These are phyloP conservation scores for Dendryphion nanum DNA, from an alignment of 2,329 filamentous ascomycete genomes.

Conservation along the genomic window DNA sequence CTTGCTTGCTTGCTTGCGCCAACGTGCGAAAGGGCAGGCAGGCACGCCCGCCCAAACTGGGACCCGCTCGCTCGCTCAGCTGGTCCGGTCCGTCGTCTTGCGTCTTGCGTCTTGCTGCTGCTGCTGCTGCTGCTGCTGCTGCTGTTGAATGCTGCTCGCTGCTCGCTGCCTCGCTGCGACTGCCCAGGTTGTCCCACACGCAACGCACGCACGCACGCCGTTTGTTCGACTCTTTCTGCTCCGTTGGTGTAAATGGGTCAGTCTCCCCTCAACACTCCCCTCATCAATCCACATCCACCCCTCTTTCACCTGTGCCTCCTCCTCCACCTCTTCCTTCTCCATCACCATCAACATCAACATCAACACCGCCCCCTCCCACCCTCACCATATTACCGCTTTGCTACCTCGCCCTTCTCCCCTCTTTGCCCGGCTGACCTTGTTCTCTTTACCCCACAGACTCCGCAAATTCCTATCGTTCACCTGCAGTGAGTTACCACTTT, in stretches of 20 bases:
- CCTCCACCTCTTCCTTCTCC: background rate
- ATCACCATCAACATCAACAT: background rate
- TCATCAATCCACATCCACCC: background rate
- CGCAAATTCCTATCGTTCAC: conserved; percentile 27
- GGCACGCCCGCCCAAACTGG: conserved; percentile 12
- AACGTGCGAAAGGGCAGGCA: conserved; percentile 8
- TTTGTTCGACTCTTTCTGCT: conserved; percentile 2
- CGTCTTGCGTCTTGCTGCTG: background rate
- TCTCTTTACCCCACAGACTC: conserved; percentile 11
- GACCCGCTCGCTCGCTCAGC: conserved; percentile 29
- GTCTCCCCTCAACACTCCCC: conserved; percentile 1
- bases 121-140: background rate
- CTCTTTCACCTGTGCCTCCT: too few species aligned
- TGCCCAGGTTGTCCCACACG: conserved; percentile 9
- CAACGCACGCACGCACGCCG: conserved; percentile 1
- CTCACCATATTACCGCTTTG: conserved; percentile 5
- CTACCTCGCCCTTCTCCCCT: conserved; percentile 12
- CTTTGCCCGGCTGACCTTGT: background rate
- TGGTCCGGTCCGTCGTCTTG: conserved; percentile 11
- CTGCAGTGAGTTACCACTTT: conserved; percentile 19
- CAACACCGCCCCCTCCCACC: background rate
- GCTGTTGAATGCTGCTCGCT: background rate
- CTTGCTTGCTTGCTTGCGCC: conserved; percentile 10
- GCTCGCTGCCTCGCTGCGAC: background rate
- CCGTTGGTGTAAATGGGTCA: conserved; percentile 8